Evolutionary conservation across 768 basidiomycete genomes (phyloP).

Genomic region (Leccinum subgranulosum): DNA sequence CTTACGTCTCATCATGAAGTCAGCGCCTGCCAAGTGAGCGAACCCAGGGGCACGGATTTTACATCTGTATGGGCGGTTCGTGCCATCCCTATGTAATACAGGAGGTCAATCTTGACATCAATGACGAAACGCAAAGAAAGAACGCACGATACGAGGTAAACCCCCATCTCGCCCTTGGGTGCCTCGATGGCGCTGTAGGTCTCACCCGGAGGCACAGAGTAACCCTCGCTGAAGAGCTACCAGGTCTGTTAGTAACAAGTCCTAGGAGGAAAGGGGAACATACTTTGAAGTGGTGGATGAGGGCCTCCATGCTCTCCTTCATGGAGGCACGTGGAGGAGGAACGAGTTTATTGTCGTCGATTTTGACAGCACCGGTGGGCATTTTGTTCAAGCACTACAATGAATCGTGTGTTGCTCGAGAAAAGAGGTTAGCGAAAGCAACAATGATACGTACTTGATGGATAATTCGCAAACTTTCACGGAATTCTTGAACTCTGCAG

Average conservation of each 20-base stretch:
- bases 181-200: constrained; percentile 98
- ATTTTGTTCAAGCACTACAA: constrained; percentile 95
- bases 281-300: constrained; percentile 99
- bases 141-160: constrained; percentile 91
- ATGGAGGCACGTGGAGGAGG: constrained; percentile 95
- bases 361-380: constrained; percentile 85
- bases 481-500: constrained; percentile 97
- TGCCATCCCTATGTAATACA: constrained; percentile 64
- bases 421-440: too few relatives aligned
- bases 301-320: constrained; percentile 99
- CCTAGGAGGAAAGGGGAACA: not conserved
- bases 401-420: not conserved
- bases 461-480: constrained; percentile 90
- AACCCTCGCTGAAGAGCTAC: constrained; percentile 94
- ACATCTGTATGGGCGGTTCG: constrained; percentile 94
- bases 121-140: not conserved
- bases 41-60: constrained; percentile 97
- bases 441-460: constrained; percentile 47
- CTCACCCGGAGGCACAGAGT: constrained; percentile 93
- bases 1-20: constrained; percentile 97
- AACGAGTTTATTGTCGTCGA: constrained; percentile 96
- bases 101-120: not conserved
- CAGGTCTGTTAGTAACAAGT: not conserved
- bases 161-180: constrained; percentile 98
- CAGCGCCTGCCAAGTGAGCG: constrained; percentile 91